These are phyloP conservation scores for Gamarada debralockiae DNA, from an alignment of 495 filamentous ascomycete species.

Conservation along the genomic window DNA sequence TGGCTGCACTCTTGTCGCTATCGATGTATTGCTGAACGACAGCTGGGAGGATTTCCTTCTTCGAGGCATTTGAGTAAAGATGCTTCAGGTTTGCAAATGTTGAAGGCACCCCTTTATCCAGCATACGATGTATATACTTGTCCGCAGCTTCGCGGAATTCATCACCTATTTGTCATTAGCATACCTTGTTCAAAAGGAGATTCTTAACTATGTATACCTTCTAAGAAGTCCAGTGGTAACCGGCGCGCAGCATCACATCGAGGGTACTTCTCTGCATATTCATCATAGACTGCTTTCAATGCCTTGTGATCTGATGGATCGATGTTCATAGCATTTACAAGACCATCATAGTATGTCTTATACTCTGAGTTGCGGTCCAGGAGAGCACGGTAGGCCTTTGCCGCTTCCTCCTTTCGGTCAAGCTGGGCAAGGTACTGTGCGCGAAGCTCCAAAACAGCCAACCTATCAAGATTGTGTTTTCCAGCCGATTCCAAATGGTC, in stretches of 20 bases:
- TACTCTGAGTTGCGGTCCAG: slow-evolving; percentile 87
- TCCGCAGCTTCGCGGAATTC: slow-evolving; percentile 78
- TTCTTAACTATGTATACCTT: slow-evolving; percentile 46
- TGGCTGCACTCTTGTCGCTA: slow-evolving; percentile 32
- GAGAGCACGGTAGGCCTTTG: slow-evolving; percentile 72
- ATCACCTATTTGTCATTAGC: slow-evolving; percentile 46
- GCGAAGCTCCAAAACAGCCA: slow-evolving; percentile 84
- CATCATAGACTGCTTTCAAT: slow-evolving; percentile 70
- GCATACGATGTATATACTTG: slow-evolving; percentile 77
- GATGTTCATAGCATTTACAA: slow-evolving; percentile 66
- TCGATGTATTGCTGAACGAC: slow-evolving; percentile 75
- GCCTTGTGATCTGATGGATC: slow-evolving; percentile 53
- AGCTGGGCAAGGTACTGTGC: slow-evolving; percentile 82
- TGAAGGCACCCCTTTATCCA: slow-evolving; percentile 94
- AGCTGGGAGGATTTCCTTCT: slow-evolving; percentile 69
- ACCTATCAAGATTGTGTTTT: slow-evolving; percentile 76
- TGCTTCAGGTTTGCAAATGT: slow-evolving; percentile 95
- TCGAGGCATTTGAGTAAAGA: slow-evolving; percentile 71
- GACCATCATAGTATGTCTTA: slow-evolving; percentile 75
- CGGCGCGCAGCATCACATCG: slow-evolving; percentile 80
- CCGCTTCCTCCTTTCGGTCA: slow-evolving; percentile 74
- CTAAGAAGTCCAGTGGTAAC: slow-evolving; percentile 85
- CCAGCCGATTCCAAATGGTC: slow-evolving; percentile 77
- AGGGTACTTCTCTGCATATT: slow-evolving; percentile 75
- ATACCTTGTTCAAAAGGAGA: slow-evolving; percentile 1